Percentiles rank a stretch among this genome's conserved stretches.
phyloP scores from a whole-genome alignment of 352 stramenopile species.

The Globisporangium echinulatum region DNA sequence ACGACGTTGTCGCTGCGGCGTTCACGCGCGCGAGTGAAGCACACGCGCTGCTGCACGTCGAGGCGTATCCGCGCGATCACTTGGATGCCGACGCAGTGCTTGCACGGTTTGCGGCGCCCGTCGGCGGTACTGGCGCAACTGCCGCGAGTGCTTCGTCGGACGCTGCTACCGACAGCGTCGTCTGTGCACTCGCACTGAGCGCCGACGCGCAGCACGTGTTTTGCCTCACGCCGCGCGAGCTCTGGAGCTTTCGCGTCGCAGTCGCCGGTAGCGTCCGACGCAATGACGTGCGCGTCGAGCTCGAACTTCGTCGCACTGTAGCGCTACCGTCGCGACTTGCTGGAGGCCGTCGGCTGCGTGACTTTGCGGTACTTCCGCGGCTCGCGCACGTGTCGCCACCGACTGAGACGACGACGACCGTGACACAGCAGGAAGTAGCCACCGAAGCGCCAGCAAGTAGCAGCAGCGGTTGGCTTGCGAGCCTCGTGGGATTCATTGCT shows the following conservation, averaged over 20 bases:
- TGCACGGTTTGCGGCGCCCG: background rate
- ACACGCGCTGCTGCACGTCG: slow-evolving; percentile 48
- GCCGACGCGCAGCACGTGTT: slow-evolving; percentile 43
- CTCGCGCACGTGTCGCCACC: slow-evolving; percentile 24
- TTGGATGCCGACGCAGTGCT: slow-evolving; percentile 49
- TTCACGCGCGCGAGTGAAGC: slow-evolving; percentile 55
- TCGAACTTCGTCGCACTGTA: slow-evolving; percentile 41
- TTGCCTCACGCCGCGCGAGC: slow-evolving; percentile 44
- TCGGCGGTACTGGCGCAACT: background rate
- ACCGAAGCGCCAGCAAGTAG: slow-evolving; percentile 4
- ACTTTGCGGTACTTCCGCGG: slow-evolving; percentile 52
- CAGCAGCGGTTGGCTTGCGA: slow-evolving; percentile 46
- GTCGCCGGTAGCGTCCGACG: slow-evolving; percentile 34
- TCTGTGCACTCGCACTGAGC: slow-evolving; percentile 54
- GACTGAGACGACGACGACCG: no score
- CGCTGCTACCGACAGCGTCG: slow-evolving; percentile 20
- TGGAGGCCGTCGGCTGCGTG: slow-evolving; percentile 15
- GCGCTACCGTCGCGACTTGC: slow-evolving; percentile 35
- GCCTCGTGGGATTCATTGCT: slow-evolving; percentile 50
- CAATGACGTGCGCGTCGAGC: slow-evolving; percentile 27
- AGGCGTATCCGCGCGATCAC: slow-evolving; percentile 71
- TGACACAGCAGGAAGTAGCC: no score
- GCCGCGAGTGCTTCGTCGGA: background rate
- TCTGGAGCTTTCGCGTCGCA: slow-evolving; percentile 51
- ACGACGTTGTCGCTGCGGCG: slow-evolving; percentile 60